Percentiles rank a stretch among this genome's conserved stretches.
These are phyloP conservation scores for Coniferiporia weirii DNA, from an alignment of 1,284 basidiomycete species.

Conservation along the genomic window DNA sequence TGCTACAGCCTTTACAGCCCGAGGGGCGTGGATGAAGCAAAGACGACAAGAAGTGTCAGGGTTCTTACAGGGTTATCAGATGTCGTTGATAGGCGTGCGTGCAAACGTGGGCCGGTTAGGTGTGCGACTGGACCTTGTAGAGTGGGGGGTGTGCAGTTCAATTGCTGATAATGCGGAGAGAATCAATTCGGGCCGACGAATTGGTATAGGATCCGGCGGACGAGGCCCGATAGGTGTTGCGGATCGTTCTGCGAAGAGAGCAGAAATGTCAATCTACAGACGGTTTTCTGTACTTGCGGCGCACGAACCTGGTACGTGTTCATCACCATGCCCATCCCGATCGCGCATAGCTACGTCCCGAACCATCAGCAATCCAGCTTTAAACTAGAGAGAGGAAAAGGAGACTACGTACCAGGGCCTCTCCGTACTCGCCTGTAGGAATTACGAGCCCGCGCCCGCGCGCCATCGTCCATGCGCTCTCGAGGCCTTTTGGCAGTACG, in stretches of 20 bases:
- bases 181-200: slow-evolving; percentile 80
- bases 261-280: not conserved
- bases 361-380: not conserved
- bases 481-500: slow-evolving; percentile 86
- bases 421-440: slow-evolving; percentile 65
- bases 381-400: slow-evolving; percentile 5
- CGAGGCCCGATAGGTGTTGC: slow-evolving; percentile 81
- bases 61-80: too few relatives aligned
- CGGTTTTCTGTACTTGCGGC: too few relatives aligned
- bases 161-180: slow-evolving; percentile 1
- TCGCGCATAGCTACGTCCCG: slow-evolving; percentile 45
- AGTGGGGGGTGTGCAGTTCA: not conserved
- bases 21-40: too few relatives aligned
- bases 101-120: not conserved
- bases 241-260: slow-evolving; percentile 72
- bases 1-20: too few relatives aligned
- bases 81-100: too few relatives aligned
- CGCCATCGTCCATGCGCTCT: slow-evolving; percentile 82
- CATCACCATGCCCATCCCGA: slow-evolving; percentile 92
- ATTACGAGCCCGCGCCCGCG: slow-evolving; percentile 76
- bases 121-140: not conserved
- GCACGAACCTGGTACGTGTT: slow-evolving; percentile 42
- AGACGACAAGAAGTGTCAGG: too few relatives aligned
- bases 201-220: slow-evolving; percentile 86
- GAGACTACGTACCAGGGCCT: slow-evolving; percentile 48